These are phyloP conservation scores for Phytopythium delawarense DNA, from an alignment of 352 stramenopile genomes.

Conservation along the genomic window DNA sequence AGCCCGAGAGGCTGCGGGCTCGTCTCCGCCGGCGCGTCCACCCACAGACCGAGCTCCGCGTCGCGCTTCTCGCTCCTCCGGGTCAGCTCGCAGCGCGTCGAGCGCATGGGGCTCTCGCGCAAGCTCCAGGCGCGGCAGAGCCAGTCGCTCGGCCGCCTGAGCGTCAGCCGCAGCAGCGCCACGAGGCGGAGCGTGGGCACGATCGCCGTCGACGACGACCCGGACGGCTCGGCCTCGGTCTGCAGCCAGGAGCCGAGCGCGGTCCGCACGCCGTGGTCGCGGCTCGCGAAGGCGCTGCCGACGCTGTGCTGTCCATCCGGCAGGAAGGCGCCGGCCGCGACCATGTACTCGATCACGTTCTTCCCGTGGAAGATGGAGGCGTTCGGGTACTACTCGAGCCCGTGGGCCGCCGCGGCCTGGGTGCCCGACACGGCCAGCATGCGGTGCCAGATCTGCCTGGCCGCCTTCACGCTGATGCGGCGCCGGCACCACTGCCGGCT, in stretches of 20 bases:
- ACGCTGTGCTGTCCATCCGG: neutral
- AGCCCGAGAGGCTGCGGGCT: neutral
- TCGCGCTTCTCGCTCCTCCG: neutral
- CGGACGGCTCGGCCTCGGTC: neutral
- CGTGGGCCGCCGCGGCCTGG: constrained; percentile 65
- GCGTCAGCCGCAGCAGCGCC: neutral
- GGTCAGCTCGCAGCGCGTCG: neutral
- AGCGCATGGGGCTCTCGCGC: neutral
- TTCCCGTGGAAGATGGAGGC: constrained; percentile 76
- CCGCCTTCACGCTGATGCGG: constrained; percentile 51
- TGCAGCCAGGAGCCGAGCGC: neutral
- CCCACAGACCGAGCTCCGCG: neutral
- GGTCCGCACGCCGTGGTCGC: neutral
- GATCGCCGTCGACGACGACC: constrained; percentile 4
- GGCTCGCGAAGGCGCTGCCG: neutral
- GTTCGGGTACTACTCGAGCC: constrained; percentile 60
- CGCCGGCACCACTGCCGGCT: constrained; percentile 85
- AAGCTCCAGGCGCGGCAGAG: neutral
- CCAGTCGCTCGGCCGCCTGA: neutral
- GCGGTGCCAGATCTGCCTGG: constrained; percentile 58
- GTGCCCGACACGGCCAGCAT: constrained; percentile 61
- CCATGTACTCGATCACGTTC: constrained; percentile 73
- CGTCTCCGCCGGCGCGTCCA: neutral
- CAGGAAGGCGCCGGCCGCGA: constrained; percentile 19
- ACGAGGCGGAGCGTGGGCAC: constrained; percentile 1